Conservation (phyloP, 495 filamentous ascomycete species). For the Collariella sp. region DNA sequence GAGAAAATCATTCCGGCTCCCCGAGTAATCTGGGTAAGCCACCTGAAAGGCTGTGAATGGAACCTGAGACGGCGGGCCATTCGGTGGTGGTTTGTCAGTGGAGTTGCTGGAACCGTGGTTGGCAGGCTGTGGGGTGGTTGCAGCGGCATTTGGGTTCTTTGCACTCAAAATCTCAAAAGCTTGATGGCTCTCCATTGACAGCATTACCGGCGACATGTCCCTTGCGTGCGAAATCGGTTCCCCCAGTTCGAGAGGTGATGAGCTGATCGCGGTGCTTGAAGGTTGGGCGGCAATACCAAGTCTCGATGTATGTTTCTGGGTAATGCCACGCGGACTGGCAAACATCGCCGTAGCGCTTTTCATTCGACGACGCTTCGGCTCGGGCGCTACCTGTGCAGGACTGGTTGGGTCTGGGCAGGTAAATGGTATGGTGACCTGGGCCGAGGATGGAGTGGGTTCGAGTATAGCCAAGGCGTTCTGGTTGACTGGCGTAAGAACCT, state of each 20-base stretch:
- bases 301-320: background rate
- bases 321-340: background rate
- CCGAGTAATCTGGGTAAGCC: constrained; percentile 50
- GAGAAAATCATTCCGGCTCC: constrained; percentile 46
- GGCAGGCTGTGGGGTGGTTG: background rate
- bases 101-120: constrained; percentile 5
- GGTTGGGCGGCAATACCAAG: background rate
- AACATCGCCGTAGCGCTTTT: background rate
- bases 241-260: background rate
- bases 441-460: constrained; percentile 33
- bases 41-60: constrained; percentile 44
- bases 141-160: background rate
- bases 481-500: constrained; percentile 19
- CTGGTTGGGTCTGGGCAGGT: constrained; percentile 12
- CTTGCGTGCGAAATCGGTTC: background rate
- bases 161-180: background rate
- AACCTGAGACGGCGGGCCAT: constrained; percentile 17
- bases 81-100: constrained; percentile 13
- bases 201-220: background rate
- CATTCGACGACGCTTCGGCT: constrained; percentile 14
- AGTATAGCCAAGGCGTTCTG: constrained; percentile 11
- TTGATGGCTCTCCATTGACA: background rate
- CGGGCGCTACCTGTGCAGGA: background rate
- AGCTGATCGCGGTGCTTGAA: background rate
- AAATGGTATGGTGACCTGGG: constrained; percentile 32